Conservation (phyloP, 1,139 yeast species). For the Hanseniaspora sp. region DNA sequence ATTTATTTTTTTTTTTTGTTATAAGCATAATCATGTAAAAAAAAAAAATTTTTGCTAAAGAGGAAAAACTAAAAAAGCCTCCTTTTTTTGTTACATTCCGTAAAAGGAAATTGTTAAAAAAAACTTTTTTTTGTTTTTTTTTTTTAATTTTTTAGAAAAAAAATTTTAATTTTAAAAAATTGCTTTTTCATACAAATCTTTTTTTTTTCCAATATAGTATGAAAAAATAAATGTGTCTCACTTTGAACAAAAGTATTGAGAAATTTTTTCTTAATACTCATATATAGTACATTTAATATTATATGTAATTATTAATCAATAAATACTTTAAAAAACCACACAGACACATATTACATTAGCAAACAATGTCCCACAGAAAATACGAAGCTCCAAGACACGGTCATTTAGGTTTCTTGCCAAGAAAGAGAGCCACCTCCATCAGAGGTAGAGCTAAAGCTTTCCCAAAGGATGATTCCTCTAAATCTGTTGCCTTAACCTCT, state of each 20-base stretch:
- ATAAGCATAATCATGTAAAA: no score
- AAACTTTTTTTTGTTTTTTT: neutral
- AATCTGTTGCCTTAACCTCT: conserved; percentile 98
- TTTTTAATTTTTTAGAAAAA: neutral
- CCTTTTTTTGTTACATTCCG: conserved; percentile 5
- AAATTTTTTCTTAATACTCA: no score
- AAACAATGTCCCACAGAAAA: conserved; percentile 95
- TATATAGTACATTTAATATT: no score
- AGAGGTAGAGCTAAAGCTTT: conserved; percentile 98
- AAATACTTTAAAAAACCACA: conserved; percentile 11
- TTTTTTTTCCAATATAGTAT: no score
- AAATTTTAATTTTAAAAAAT: neutral
- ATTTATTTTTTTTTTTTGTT: no score
- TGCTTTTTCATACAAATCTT: neutral
- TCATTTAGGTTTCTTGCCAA: conserved; percentile 97
- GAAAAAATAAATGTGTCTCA: neutral
- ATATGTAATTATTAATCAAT: no score
- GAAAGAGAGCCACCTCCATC: conserved; percentile 98
- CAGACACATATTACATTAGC: conserved; percentile 12
- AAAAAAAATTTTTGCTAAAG: no score
- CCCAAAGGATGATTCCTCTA: conserved; percentile 97
- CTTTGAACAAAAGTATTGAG: no score
- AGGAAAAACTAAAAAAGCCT: no score
- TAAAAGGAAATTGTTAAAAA: neutral
- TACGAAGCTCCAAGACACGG: conserved; percentile 99